Base-by-base conservation (phyloP, 495 filamentous ascomycete species). In the Symbiotaphrina buchneri region DNA sequence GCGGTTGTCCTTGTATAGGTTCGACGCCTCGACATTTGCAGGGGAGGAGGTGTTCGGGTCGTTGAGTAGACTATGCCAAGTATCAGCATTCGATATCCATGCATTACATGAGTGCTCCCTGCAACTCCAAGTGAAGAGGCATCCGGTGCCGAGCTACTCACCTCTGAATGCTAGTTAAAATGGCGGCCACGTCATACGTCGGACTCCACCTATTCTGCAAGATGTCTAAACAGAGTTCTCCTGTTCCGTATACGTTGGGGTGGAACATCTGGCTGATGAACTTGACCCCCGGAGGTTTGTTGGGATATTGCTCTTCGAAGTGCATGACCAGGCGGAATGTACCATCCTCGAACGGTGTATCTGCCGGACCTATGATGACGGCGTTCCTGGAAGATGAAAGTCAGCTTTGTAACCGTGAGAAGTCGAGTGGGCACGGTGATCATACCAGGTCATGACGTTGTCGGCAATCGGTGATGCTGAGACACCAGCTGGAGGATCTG, bases 201-300 rank as follows among this genome's bases (percentile, higher is more conserved):
- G 87, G 87, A 50, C 87, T 95, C 87, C 87, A 97, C 39, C 87
- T 65, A 47, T 97, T 97, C 51, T 97, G 87, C 39, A 97, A 57
- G 41, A 97, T 97, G 46, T 97, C 87, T 37, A 97, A 59, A 47
- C 87, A 97, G 19, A 97, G 66, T 56, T 97, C 87, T 13, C 87
- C 87, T 2, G 85, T 94, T 18, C 77, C 82, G 46, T 97, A 97
- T 18, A 97, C 87, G 41, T 97, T 97, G 2, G 87, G 87, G 44
- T 97, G 87, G 53, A 97, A 97, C 87, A 97, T 97, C 44, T 82
- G 68, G 51, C 80, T 91, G 53, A 95, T 91, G 49, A 97, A 97
- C 47, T 95, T 95, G 48, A 95, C 87, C 2, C 80, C 77, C 0
- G 87, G 87, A 1, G 87, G 87, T 47, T 95, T 95, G 55, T 95